Evolutionary conservation across 1,139 yeast genomes (phyloP), one percentile per base, ranked within the genome.

Genomic region (Protomyces arabidopsidicola): DNA sequence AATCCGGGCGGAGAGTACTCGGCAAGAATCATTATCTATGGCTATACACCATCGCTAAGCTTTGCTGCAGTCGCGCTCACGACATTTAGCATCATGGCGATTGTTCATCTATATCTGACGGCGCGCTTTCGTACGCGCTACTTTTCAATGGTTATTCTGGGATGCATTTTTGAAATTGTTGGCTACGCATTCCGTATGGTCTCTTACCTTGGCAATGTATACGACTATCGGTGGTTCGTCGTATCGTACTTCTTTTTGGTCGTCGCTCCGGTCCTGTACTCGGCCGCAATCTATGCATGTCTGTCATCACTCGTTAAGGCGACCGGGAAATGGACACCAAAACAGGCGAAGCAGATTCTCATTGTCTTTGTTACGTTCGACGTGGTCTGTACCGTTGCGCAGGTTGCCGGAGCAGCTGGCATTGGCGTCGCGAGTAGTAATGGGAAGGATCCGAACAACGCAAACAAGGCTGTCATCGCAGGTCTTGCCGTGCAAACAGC

Each of bases 151-250:
- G 55, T 52, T 5, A 35, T 52, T 20, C 27, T 52, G 9, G 55
- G 38, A 0, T 52, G 55, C 42, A n/a, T 52, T 24, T 34, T 52
- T 20, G 55, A 52, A 18, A 31, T 52, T 12, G 45, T 34, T 14
- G 55, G 55, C 20, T 52, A 52, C 14, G 55, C 55, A 8, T 52
- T 52, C 36, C 55, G 55, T n/a, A 52, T 52, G 9, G 22, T 42
- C 20, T n/a, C 48, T n/a, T 16, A 42, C 18, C 42, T 52, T 18
- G 55, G 38, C 38, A 27, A 52, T 31, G 55, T 31, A 4, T 52
- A 52, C 27, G 55, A 52, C 20, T 27, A 24, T 5, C 39, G 55
- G 8, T 52, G 55, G 55, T 52, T 52, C 24, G 55, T 52, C 4
- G 55, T 52, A 14, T n/a, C n/a, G 12, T 52, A 52, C 42, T 52